Base-by-base conservation (phyloP, 352 stramenopile species). In the Globisporangium camurandrum region DNA sequence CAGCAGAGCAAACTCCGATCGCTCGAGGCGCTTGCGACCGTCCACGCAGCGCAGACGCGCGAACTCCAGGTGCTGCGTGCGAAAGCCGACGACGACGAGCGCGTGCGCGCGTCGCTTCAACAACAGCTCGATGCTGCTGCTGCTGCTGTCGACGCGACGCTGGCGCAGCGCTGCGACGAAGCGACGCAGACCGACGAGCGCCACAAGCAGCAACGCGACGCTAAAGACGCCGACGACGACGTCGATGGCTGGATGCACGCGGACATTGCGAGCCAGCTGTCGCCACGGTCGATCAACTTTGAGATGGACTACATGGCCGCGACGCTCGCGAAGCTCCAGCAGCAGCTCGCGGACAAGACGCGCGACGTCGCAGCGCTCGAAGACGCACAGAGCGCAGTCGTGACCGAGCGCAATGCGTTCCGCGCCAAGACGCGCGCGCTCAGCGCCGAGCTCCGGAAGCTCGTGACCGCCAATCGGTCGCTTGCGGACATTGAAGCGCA, bases 371-470 rank as follows among this genome's bases (percentile, higher is more conserved):
- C 45, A 1, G 53, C 59, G 17, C 50, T 84, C 2, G 41, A 82
- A n/a, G 53, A 77, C 9, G 46, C 66, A 6, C 62, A 71, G 24
- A 56, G 76, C 0, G 57, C 58, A 9, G 43, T 74, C 4, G 41
- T 82, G 7, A 58, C 66, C 0, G 77, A 89, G 49, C 68, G 80
- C 1, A 92, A 92, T 37, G 65, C 67, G 39, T 71, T 86, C n/a
- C 64, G 71, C 0, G 49, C 68, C 0, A 77, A 83, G 41, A 66
- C 77, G 0, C 38, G 42, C 1, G 73, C 86, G 24, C 43, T 92
- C 26, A 67, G 68, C 0, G 75, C 69, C 41, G 80, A 92, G 36
- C 61, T 91, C 9, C 76, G 72, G 26, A 78, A 61, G 23, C 53
- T 91, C 16, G 59, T 91, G 3, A 62, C 47, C 16, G 51, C 62